Conservation (phyloP, 2,329 filamentous ascomycete genomes). For the Fusarium metavorans region DNA sequence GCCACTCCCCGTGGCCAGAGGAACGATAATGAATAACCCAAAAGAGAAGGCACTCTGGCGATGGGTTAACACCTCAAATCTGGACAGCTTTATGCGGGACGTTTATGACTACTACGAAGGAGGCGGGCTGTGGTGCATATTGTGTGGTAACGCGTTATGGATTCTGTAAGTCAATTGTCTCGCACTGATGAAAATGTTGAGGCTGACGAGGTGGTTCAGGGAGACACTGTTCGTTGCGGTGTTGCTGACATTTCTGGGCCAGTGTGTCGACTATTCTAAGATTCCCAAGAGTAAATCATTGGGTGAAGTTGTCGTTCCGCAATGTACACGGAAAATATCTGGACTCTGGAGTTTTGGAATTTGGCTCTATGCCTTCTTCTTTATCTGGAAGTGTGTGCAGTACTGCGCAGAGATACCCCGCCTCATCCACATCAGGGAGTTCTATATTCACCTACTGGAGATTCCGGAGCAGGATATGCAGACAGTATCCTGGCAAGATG, state of each 20-base stretch:
- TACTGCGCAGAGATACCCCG: constrained; percentile 80
- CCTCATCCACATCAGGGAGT: constrained; percentile 83
- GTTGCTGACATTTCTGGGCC: constrained; percentile 85
- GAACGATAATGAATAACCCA: constrained; percentile 50
- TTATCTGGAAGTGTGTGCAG: constrained; percentile 82
- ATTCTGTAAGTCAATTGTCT: constrained; percentile 69
- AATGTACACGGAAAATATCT: constrained; percentile 83
- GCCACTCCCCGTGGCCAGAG: constrained; percentile 47
- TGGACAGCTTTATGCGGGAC: constrained; percentile 86
- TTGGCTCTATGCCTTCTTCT: constrained; percentile 88
- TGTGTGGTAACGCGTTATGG: constrained; percentile 77
- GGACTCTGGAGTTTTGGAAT: constrained; percentile 81
- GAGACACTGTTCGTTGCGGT: constrained; percentile 86
- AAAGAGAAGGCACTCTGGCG: constrained; percentile 87
- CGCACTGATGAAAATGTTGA: too few relatives aligned
- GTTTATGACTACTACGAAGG: constrained; percentile 90
- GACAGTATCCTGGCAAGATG: constrained; percentile 92
- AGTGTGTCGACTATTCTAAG: constrained; percentile 85
- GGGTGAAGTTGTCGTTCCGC: constrained; percentile 70
- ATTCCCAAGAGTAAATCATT: constrained; percentile 73
- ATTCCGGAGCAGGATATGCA: constrained; percentile 90
- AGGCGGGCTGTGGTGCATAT: constrained; percentile 86
- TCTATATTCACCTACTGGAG: constrained; percentile 84
- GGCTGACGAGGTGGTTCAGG: constrained; percentile 53
- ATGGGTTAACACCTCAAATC: constrained; percentile 91